phyloP scores from a whole-genome alignment of 2,329 filamentous ascomycete species.

The Exophiala calicioides region DNA sequence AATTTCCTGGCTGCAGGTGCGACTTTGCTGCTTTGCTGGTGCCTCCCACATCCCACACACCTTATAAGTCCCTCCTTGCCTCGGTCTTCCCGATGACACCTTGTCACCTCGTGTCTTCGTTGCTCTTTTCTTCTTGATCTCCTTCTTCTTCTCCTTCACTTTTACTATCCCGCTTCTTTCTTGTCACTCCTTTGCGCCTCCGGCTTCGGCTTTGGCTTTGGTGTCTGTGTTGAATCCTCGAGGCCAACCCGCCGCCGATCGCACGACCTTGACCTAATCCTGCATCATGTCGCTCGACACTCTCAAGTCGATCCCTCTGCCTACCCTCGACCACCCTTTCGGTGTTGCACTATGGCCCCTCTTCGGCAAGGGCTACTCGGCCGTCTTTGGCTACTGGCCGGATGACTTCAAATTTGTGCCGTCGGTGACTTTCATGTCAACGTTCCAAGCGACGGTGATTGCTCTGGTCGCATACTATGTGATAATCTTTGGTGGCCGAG shows the following conservation, averaged over 20 bases:
- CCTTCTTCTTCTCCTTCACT: background rate
- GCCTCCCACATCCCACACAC: background rate
- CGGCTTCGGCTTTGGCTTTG: no score
- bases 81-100: conserved; percentile 1
- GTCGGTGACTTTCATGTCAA: conserved; percentile 85
- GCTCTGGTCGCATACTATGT: conserved; percentile 88
- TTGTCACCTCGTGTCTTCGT: conserved; percentile 8
- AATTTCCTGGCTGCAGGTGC: no score
- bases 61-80: conserved; percentile 1
- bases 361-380: conserved; percentile 83
- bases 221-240: no score
- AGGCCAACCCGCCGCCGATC: no score
- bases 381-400: conserved; percentile 75
- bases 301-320: conserved; percentile 53
- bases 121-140: conserved; percentile 1
- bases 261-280: background rate
- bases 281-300: conserved; percentile 22
- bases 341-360: conserved; percentile 90
- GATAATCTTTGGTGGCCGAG: conserved; percentile 88
- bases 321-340: conserved; percentile 88
- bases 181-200: conserved; percentile 36
- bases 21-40: no score
- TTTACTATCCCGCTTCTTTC: conserved; percentile 17
- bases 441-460: conserved; percentile 75
- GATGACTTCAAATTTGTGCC: conserved; percentile 82